Conservation (phyloP, 306 rosid genomes). For the Cucumis melo region DNA sequence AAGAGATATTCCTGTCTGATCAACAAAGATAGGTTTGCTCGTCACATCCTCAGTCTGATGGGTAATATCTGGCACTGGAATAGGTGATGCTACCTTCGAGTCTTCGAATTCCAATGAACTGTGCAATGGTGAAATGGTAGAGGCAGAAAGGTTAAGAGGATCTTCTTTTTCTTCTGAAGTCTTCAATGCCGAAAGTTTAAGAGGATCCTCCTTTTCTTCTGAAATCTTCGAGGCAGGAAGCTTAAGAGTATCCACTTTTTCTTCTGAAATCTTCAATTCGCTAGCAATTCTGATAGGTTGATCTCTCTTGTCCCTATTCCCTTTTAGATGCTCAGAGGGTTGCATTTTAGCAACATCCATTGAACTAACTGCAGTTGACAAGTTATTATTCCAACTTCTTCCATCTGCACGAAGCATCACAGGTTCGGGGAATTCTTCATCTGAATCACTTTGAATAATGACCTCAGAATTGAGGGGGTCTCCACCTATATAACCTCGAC, state of each 20-base stretch:
- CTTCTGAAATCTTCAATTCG: conserved; percentile 15
- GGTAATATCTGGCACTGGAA: conserved; percentile 31
- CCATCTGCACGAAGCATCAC: conserved; percentile 46
- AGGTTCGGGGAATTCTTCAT: conserved; percentile 87
- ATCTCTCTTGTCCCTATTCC: conserved; percentile 23
- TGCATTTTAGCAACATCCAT: conserved; percentile 16
- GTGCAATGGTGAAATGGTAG: conserved; percentile 28
- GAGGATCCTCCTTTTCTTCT: conserved; percentile 26
- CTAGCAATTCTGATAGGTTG: conserved; percentile 16
- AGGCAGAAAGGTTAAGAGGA: conserved; percentile 21
- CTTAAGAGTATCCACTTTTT: conserved; percentile 27
- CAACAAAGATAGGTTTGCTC: conserved; percentile 23
- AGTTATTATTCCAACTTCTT: conserved; percentile 16
- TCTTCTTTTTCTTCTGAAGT: conserved; percentile 26
- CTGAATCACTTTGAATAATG: conserved; percentile 80
- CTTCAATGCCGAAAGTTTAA: conserved; percentile 23
- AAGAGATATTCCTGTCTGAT: conserved; percentile 22
- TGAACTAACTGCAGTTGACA: conserved; percentile 12
- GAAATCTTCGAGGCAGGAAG: conserved; percentile 23
- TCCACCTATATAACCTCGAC: conserved; percentile 93
- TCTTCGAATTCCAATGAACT: conserved; percentile 33
- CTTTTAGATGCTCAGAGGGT: conserved; percentile 17
- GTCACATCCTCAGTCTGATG: conserved; percentile 38
- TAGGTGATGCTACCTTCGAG: conserved; percentile 26
- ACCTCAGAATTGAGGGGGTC: conserved; percentile 64